Evolutionary conservation across 2,329 filamentous ascomycete species (phyloP).

Genomic region (Colletotrichum orbiculare): DNA sequence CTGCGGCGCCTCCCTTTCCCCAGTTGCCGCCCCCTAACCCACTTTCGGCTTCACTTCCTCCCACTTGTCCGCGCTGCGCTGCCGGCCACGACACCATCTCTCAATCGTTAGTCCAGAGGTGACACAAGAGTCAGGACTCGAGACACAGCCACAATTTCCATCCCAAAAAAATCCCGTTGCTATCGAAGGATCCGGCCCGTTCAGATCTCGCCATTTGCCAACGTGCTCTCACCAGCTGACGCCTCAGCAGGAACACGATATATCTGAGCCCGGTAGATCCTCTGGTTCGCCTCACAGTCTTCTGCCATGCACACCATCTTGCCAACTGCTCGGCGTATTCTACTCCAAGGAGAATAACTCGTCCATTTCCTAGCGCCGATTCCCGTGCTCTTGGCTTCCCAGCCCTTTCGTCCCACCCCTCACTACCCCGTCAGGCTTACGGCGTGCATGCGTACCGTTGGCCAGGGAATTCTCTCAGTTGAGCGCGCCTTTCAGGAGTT

Average conservation of each 20-base stretch:
- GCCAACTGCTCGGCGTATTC: constrained; percentile 7
- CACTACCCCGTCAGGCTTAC: background rate
- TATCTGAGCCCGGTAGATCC: too few species aligned
- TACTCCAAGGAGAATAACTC: background rate
- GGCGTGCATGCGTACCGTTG: background rate
- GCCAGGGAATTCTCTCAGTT: background rate
- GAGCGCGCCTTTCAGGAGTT: background rate
- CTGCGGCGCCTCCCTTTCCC: constrained; percentile 32
- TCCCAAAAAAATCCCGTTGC: background rate
- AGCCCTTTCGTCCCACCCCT: background rate
- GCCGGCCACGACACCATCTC: background rate
- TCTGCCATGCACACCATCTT: constrained; percentile 5
- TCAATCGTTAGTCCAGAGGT: background rate
- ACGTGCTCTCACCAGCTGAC: constrained; percentile 31
- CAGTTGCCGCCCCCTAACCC: constrained; percentile 14
- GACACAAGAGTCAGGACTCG: background rate
- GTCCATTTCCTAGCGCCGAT: constrained; percentile 12
- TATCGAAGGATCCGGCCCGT: constrained; percentile 2
- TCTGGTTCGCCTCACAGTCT: background rate
- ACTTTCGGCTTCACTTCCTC: constrained; percentile 28
- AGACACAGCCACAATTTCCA: constrained; percentile 30
- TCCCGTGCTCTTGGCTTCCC: background rate
- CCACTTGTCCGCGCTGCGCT: constrained; percentile 16
- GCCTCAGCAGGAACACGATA: background rate
- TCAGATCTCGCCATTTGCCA: constrained; percentile 29